These are phyloP conservation scores for Chlorociboria aeruginascens DNA, from an alignment of 495 filamentous ascomycete species.

Conservation along the genomic window DNA sequence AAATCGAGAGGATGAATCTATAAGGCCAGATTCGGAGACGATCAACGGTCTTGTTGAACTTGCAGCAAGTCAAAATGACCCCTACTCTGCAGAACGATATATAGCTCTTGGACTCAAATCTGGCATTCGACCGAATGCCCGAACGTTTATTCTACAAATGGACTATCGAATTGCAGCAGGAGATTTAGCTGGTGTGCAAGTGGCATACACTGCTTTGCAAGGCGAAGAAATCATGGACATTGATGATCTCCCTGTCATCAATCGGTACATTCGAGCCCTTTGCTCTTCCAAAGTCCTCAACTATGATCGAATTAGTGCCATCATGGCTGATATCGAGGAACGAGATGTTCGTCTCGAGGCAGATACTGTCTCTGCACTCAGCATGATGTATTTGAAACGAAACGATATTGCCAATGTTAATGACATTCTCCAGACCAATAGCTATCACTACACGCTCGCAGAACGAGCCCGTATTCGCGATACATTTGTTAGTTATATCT, in stretches of 20 bases:
- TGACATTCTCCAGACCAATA: constrained; percentile 61
- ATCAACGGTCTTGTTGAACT: constrained; percentile 67
- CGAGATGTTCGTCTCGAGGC: constrained; percentile 54
- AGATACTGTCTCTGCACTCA: constrained; percentile 60
- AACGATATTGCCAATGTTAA: constrained; percentile 64
- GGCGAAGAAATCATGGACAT: constrained; percentile 37
- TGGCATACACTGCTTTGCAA: constrained; percentile 48
- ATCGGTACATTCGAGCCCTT: constrained; percentile 65
- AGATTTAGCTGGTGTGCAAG: constrained; percentile 54
- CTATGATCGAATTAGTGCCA: constrained; percentile 51
- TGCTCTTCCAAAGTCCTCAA: constrained; percentile 42
- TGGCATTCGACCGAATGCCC: constrained; percentile 47
- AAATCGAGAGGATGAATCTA: constrained; percentile 26
- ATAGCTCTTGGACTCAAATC: constrained; percentile 48
- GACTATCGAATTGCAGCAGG: constrained; percentile 57
- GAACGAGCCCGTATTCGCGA: constrained; percentile 53
- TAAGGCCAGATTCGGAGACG: constrained; percentile 50
- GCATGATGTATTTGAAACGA: constrained; percentile 54
- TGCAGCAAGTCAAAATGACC: constrained; percentile 56
- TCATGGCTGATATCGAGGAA: constrained; percentile 65
- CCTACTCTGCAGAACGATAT: constrained; percentile 63
- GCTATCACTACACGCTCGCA: constrained; percentile 46
- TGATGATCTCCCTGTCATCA: constrained; percentile 51
- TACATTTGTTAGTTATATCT: constrained; percentile 50
- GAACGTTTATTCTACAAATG: constrained; percentile 62